Evolutionary conservation across 2,329 filamentous ascomycete species (phyloP).

Genomic region (Acrocalymma vagum): DNA sequence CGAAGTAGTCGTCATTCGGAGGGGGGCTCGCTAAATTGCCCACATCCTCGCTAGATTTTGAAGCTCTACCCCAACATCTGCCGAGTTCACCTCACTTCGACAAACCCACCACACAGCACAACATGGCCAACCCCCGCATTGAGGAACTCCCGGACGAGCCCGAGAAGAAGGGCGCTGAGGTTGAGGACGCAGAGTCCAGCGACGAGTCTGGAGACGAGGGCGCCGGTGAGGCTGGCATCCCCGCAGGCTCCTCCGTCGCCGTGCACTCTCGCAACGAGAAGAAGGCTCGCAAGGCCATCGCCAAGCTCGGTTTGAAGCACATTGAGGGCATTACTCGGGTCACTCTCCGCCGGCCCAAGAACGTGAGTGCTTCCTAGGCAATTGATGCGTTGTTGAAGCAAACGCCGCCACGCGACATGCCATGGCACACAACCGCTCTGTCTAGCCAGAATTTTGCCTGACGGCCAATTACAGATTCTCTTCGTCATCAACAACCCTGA

Average conservation of each 20-base stretch:
- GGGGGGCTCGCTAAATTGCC: conserved; percentile 37
- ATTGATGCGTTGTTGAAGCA: conserved; percentile 23
- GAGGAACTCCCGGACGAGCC: conserved; percentile 95
- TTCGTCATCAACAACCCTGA: conserved; percentile 99
- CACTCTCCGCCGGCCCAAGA: conserved; percentile 97
- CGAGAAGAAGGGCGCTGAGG: conserved; percentile 78
- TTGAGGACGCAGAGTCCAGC: conserved; percentile 76
- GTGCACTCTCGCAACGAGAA: conserved; percentile 99
- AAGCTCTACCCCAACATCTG: conserved; percentile 22
- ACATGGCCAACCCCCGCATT: conserved; percentile 97
- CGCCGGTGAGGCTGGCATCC: conserved; percentile 71
- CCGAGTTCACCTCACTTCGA: conserved; percentile 22
- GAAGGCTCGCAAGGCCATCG: conserved; percentile 99
- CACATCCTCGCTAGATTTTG: conserved; percentile 32
- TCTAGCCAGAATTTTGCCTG: conserved; percentile 21
- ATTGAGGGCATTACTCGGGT: conserved; percentile 98
- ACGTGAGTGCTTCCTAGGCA: conserved; percentile 72
- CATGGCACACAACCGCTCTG: conserved; percentile 7
- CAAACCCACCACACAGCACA: conserved; percentile 53
- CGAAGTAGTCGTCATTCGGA: conserved; percentile 13
- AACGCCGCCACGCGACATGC: conserved; percentile 12
- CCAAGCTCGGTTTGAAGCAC: conserved; percentile 96
- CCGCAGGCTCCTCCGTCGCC: conserved; percentile 86
- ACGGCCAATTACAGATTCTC: conserved; percentile 73
- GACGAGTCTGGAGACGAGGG: conserved; percentile 81